phyloP scores from a whole-genome alignment of 768 basidiomycete genomes.

The Cystofilobasidium ferigula region DNA sequence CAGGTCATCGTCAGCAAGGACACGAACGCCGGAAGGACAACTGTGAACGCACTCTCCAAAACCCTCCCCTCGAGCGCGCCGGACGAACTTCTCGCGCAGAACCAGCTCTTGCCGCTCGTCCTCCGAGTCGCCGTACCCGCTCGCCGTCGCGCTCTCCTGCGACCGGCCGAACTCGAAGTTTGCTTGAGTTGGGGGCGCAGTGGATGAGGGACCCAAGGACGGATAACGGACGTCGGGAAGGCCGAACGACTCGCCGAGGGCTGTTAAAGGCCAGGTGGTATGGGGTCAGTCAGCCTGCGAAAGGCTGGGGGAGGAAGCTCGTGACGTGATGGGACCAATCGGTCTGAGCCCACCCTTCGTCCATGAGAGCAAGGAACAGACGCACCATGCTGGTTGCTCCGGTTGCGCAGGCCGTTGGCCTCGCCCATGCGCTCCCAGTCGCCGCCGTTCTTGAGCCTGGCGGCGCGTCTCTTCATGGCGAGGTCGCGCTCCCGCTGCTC shows the following conservation, averaged over 20 bases:
- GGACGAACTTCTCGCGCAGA: neutral
- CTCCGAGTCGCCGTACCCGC: neutral
- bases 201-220: neutral
- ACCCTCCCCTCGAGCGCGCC: neutral
- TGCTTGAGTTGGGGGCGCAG: neutral
- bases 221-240: neutral
- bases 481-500: neutral
- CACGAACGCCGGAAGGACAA: too few relatives aligned
- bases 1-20: too few relatives aligned
- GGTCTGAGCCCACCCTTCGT: neutral
- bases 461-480: neutral
- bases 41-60: neutral
- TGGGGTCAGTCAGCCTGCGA: too few relatives aligned
- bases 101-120: neutral
- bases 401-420: neutral
- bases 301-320: too few relatives aligned
- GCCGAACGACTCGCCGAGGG: neutral
- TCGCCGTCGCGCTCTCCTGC: neutral
- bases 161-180: neutral
- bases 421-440: neutral
- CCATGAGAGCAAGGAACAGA: neutral
- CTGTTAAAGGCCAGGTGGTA: neutral
- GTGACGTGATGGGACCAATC: too few relatives aligned
- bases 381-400: neutral
- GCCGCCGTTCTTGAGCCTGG: neutral